Evolutionary conservation across 1,139 yeast species (phyloP).

Genomic region (Candida pseudocylindracea): DNA sequence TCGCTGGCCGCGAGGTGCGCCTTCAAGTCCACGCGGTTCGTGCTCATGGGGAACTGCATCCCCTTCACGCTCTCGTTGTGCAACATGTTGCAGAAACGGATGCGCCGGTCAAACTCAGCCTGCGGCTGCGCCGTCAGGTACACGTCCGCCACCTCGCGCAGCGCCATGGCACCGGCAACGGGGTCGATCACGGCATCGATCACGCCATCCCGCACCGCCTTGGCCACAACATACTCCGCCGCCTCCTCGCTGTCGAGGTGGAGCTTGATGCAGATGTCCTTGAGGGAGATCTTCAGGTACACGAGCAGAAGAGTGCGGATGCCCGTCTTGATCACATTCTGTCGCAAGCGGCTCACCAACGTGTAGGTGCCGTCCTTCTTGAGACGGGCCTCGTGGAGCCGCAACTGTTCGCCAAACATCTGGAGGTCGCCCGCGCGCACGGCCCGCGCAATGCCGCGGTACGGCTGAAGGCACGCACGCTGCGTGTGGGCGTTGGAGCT

Average conservation of each 20-base stretch:
- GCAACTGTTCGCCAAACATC: conserved; percentile 55
- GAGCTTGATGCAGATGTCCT: conserved; percentile 76
- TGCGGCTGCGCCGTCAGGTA: conserved; percentile 84
- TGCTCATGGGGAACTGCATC: conserved; percentile 66
- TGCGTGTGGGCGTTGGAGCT: conserved; percentile 11
- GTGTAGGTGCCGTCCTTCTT: conserved; percentile 67
- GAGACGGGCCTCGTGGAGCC: conserved; percentile 37
- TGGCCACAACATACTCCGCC: conserved; percentile 91
- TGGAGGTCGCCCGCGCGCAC: conserved; percentile 83
- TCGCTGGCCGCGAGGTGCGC: conserved; percentile 14
- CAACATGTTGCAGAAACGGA: conserved; percentile 71
- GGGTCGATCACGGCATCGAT: conserved; percentile 90
- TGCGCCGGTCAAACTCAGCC: conserved; percentile 76
- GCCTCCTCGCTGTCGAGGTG: conserved; percentile 87
- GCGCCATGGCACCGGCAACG: conserved; percentile 79
- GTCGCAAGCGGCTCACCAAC: conserved; percentile 74
- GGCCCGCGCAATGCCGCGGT: conserved; percentile 74
- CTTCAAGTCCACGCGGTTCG: conserved; percentile 11
- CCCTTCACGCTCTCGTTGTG: conserved; percentile 89
- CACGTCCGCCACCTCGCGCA: conserved; percentile 66
- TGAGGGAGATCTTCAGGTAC: conserved; percentile 75
- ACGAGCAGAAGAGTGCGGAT: conserved; percentile 83
- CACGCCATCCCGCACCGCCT: conserved; percentile 94
- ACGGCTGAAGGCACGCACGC: conserved; percentile 41
- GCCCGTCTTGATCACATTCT: conserved; percentile 95